Base-by-base conservation (phyloP, 306 rosid species). In the Dalbergia oliveri region DNA sequence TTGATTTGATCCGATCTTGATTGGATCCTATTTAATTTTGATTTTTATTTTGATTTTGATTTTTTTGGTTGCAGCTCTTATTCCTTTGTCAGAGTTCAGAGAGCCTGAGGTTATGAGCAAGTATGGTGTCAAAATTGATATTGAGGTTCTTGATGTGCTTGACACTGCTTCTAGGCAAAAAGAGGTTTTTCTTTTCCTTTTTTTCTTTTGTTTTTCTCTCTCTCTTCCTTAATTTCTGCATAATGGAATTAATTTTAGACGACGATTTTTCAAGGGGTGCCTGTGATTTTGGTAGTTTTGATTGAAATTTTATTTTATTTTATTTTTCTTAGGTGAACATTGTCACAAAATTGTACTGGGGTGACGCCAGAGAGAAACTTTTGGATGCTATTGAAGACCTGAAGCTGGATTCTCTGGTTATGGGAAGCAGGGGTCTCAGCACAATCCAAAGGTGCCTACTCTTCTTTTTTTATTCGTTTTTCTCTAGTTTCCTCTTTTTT, bases 381-480 rank as follows among this genome's bases (percentile, higher is more conserved):
- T 58, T 96, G 63, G 87, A 93, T 41, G 91, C 98, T 3, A 58
- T 89, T 79, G 97, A 91, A 86, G 97, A 90, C 56, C 89, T 96
- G 88, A 91, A 93, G 79, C 82, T 96, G 82, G 97, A 96, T 70
- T 87, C 93, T 66, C 68, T 96, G 54, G 94, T 96, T 6, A 82
- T 96, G 96, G 99, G 99, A 83, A 96, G 94, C 93, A 96, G 99
- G 83, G 99, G 99, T 5, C 94, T 93, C 4, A 80, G 97, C 64
- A 86, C 92, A 69, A 77, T 96, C 68, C 62, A 74, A 85, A 96
- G 98, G 99, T 93, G 56, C 12, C 1, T 6, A 19, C 34, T 56
- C 63, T 47, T 43, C 33, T 9, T 15, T 1, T 15, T 13, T 15
- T n/a, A 2, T 14, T 14, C 19, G 3, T 14, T 8, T 44, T 44